phyloP scores from a whole-genome alignment of 345 rosid genomes.

The Hevea brasiliensis region DNA sequence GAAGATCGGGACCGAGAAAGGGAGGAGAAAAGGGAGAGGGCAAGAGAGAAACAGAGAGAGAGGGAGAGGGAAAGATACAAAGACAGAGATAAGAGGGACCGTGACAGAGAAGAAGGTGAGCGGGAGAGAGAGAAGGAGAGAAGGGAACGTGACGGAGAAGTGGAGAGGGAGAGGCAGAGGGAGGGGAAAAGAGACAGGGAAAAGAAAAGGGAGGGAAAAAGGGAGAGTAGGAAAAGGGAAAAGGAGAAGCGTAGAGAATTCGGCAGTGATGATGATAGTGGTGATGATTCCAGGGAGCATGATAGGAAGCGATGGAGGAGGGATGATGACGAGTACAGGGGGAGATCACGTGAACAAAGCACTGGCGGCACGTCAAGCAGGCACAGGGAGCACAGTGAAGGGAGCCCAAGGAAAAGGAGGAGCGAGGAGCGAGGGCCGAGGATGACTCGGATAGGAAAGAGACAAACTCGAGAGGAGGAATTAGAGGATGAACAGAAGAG shows the following conservation, averaged over 20 bases:
- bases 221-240: slow-evolving; percentile 54
- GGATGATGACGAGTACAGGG: slow-evolving; percentile 59
- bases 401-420: slow-evolving; percentile 52
- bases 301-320: slow-evolving; percentile 59
- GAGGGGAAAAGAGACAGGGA: no score
- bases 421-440: slow-evolving; percentile 48
- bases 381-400: slow-evolving; percentile 55
- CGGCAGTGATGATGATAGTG: slow-evolving; percentile 61
- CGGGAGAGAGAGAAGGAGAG: slow-evolving; percentile 18
- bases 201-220: slow-evolving; percentile 55
- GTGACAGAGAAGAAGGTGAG: slow-evolving; percentile 1
- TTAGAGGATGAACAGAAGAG: slow-evolving; percentile 74
- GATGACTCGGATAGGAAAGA: slow-evolving; percentile 54
- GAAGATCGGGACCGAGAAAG: no score
- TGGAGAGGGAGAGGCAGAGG: no score
- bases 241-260: slow-evolving; percentile 57
- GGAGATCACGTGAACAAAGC: slow-evolving; percentile 59
- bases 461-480: slow-evolving; percentile 66
- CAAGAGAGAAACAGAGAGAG: not conserved
- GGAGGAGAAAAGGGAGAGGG: no score
- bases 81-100: not conserved
- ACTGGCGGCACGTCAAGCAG: slow-evolving; percentile 50
- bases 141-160: slow-evolving; percentile 2
- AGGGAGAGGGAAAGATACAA: not conserved
- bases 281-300: slow-evolving; percentile 44